Evolutionary conservation across 805 yeast genomes (phyloP), one percentile per base, ranked within the genome.

Genomic region (Ogataea siamensis): DNA sequence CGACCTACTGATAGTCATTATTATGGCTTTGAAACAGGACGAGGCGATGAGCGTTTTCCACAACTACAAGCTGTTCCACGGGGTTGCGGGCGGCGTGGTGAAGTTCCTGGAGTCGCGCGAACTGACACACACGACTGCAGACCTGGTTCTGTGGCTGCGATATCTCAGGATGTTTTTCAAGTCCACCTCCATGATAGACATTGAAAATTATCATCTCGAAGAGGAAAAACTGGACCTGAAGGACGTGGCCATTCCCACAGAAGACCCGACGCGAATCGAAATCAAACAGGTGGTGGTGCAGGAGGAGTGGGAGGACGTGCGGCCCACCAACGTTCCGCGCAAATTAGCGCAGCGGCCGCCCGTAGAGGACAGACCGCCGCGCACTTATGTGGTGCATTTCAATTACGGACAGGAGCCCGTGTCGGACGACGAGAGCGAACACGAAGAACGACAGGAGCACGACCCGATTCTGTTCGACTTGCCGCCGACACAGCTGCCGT

Each of bases 171-270:
- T 66, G 11, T 66, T 71, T 37, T 75, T 60, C 50, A 67, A 60
- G 41, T 67, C 78, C 9, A 73, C 80, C 2, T 73, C 74, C 27
- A 62, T 71, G 1, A 68, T 76, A 26, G 76, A 71, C 48, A 49
- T 64, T 10, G 64, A 66, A 43, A 71, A 73, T 47, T 76, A 74
- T 50, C 49, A 64, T 16, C 67, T 75, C n/a, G 46, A 51, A 21
- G 67, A 62, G 8, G 59, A 54, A 24, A 49, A 51, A 16, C 42
- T 54, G 1, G 53, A 53, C 32, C 60, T 58, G 35, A 57, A 61
- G 34, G 36, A 61, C 27, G 54, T 52, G 24, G 41, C 48, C 19
- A 45, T 42, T 7, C 58, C 57, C 32, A 31, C 41, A 10, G 53
- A 54, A 32, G 62, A 61, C 33, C 48, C 46, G 11, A 46, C 46